phyloP scores from a whole-genome alignment of 805 yeast species.

The Kodamaea leandrae region DNA sequence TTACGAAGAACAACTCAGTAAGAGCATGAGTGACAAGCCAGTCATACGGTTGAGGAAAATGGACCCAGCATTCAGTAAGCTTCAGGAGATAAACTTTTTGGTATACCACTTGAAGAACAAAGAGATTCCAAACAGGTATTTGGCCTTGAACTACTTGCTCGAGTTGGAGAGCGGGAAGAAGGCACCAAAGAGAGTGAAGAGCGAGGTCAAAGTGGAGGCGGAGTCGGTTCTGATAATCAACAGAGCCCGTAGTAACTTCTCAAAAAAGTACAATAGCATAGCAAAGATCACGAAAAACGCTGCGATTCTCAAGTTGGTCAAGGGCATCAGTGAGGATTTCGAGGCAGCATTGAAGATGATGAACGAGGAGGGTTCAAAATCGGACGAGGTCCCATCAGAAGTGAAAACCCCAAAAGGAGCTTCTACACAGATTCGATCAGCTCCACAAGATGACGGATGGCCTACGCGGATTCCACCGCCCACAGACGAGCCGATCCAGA shows the following conservation, averaged over 20 bases:
- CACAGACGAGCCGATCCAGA: slow-evolving; percentile 9
- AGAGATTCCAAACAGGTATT: slow-evolving; percentile 15
- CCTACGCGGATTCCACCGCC: slow-evolving; percentile 8
- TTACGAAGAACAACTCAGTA: slow-evolving; percentile 14
- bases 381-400: too few relatives aligned
- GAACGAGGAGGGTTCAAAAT: background rate
- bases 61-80: slow-evolving; percentile 18
- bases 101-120: slow-evolving; percentile 14
- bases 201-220: background rate
- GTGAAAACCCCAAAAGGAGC: too few relatives aligned
- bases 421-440: too few relatives aligned
- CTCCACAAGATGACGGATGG: slow-evolving; percentile 2
- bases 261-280: slow-evolving; percentile 3
- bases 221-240: background rate
- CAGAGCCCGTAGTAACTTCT: background rate
- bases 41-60: slow-evolving; percentile 16
- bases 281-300: slow-evolving; percentile 6
- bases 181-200: background rate
- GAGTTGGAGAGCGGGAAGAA: slow-evolving; percentile 12
- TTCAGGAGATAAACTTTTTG: slow-evolving; percentile 16
- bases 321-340: slow-evolving; percentile 1
- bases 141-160: slow-evolving; percentile 15
- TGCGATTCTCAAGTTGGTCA: slow-evolving; percentile 3
- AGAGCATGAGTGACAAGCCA: slow-evolving; percentile 15
- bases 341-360: background rate